Percentiles rank a stretch among this genome's conserved stretches.
These are phyloP conservation scores for Fistulinella prunicolor DNA, from an alignment of 768 basidiomycete species.

Conservation along the genomic window DNA sequence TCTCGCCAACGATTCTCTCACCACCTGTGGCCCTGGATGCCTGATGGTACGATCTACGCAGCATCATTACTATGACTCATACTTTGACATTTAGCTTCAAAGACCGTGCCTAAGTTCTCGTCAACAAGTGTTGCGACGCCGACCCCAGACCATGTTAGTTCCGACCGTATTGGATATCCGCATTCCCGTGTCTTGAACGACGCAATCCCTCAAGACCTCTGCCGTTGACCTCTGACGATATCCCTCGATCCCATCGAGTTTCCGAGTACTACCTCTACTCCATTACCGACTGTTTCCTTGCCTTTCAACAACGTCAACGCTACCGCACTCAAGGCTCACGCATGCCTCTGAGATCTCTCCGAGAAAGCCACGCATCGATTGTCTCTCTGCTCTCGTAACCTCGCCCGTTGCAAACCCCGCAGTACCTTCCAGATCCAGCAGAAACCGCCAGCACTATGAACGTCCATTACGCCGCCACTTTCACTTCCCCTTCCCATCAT, in stretches of 20 bases:
- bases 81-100: not conserved
- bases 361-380: not conserved
- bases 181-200: not conserved
- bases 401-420: not conserved
- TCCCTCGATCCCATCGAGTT: not conserved
- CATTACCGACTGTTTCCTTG: not conserved
- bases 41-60: not conserved
- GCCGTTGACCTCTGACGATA: too few relatives aligned
- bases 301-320: not conserved
- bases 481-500: not conserved
- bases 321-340: not conserved
- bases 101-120: not conserved
- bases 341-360: not conserved
- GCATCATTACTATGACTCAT: not conserved
- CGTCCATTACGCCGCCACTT: not conserved
- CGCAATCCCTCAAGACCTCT: not conserved
- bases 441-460: not conserved
- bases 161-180: too few relatives aligned
- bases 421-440: not conserved
- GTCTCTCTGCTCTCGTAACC: not conserved
- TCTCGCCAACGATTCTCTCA: not conserved
- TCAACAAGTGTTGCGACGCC: not conserved
- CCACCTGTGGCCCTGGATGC: not conserved
- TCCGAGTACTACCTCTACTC: not conserved
- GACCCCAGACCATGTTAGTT: too few relatives aligned